Evolutionary conservation across 805 yeast genomes (phyloP), one percentile per base, ranked within the genome.

Genomic region (Candida takata): DNA sequence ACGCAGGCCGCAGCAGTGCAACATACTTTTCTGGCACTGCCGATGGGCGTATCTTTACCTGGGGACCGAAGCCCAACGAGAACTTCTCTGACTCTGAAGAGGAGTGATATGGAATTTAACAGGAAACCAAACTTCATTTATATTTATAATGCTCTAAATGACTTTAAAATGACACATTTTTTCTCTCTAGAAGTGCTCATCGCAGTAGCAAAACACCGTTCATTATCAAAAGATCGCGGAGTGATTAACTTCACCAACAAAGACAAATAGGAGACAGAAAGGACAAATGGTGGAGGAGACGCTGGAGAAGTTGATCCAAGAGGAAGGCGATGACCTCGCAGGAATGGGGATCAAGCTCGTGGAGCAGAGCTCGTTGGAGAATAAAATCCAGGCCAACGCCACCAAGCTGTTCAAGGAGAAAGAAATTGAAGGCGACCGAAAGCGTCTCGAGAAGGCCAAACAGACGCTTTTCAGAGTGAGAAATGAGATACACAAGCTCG

Each of bases 301-400:
- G 6, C 8, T 10, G 15, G 13, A 19, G 10, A 10, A 20, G 9
- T 10, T 8, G 10, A 10, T 21, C 19, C 6, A 8, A 24, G 16
- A 24, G 14, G 27, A 28, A 12, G 28, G 9, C 27, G 19, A 27
- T 17, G 35, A 27, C 7, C 44, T 44, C 5, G 35, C 36, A 18
- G 33, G 37, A 4, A 36, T 52, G 33, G 78, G 75, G 1, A 77
- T 84, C 20, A 66, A 66, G 48, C 63, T 85, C 4, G 77, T 86
- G 40, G 87, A 84, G 48, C 97, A 92, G 56, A 77, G 73, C 35
- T 77, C 79, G 8, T 58, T 90, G n/a, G 98, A 88, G 51, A 62
- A 74, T 31, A 65, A 72, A 38, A 79, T 90, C 24, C 85, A 86
- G 13, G 64, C 66, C 24, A 64, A 74, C 58, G 95, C 96, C 1